Base-by-base conservation (phyloP, 352 stramenopile species). In the Phytophthora pini region DNA sequence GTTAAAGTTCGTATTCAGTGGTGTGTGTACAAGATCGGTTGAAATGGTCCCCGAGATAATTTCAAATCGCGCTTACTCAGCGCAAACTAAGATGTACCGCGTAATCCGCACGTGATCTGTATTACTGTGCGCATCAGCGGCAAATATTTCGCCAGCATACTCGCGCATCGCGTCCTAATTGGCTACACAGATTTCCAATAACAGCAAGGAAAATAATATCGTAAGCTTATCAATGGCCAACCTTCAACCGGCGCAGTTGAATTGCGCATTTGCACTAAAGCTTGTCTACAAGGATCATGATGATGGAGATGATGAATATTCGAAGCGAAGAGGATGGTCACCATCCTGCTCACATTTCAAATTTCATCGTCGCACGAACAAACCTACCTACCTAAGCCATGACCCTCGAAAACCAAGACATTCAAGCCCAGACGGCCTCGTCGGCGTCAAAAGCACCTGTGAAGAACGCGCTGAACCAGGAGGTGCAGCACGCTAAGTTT, bases 321-420 rank as follows among this genome's bases (percentile, higher is more conserved):
- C 24, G 29, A 34, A 34, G 29, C 9, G 6, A 34, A 3, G 29
- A 34, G 29, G 29, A 34, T 34, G 3, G 29, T 34, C 4, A 47
- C 40, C 15, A n/a, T 41, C 29, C 46, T 26, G 2, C 27, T 41
- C 27, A 54, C 22, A 43, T 31, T 54, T 24, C 29, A 26, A 54
- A 43, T 41, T 49, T 11, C 22, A 32, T 32, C 43, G 22, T 9
- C 8, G 7, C 2, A 49, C 4, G 9, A 49, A n/a, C 22, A 49
- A 49, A 17, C 43, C 31, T 8, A 8, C 12, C 36, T 17, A 50
- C 9, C 29, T 11, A 34, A 2, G 9, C 8, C 3, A 73, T 73
- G 65, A 38, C 65, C 20, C 65, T 57, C 15, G 56, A 73, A 57
- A 52, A 72, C 65, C 36, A 65, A 26, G 26, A 57, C 15, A 3